phyloP scores from a whole-genome alignment of 805 yeast genomes.

The Pichia kluyveri region DNA sequence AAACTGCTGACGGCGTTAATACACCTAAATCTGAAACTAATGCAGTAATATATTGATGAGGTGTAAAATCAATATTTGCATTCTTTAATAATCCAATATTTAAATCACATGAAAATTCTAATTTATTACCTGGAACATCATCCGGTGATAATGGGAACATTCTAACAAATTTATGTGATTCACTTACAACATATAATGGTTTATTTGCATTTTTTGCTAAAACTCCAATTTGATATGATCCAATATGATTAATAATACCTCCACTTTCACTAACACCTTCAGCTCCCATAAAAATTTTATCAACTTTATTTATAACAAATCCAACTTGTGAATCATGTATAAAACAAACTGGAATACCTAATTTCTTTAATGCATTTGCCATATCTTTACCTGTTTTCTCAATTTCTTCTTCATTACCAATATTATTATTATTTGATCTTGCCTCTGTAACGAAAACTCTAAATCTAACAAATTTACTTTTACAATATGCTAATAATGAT shows the following conservation, averaged over 20 bases:
- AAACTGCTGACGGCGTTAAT: conserved; percentile 92
- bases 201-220: conserved; percentile 83
- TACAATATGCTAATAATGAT: conserved; percentile 68
- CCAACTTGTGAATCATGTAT: conserved; percentile 94
- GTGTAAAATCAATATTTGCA: conserved; percentile 83
- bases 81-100: conserved; percentile 27
- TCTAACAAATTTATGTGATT: conserved; percentile 92
- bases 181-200: conserved; percentile 91
- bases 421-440: conserved; percentile 48
- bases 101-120: conserved; percentile 33
- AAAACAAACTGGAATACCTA: conserved; percentile 78
- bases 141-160: conserved; percentile 90
- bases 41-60: conserved; percentile 92
- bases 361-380: conserved; percentile 56
- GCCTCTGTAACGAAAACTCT: conserved; percentile 91
- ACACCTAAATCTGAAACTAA: conserved; percentile 95
- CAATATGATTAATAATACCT: conserved; percentile 92
- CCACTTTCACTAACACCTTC: conserved; percentile 99
- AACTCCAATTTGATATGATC: conserved; percentile 91
- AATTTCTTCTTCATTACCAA: conserved; percentile 43
- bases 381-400: conserved; percentile 54
- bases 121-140: conserved; percentile 56
- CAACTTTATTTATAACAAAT: conserved; percentile 80
- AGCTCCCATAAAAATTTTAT: conserved; percentile 93
- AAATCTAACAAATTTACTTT: conserved; percentile 69